Evolutionary conservation across 139 green algal genomes (phyloP).

Genomic region (Chlamydomonas applanata): DNA sequence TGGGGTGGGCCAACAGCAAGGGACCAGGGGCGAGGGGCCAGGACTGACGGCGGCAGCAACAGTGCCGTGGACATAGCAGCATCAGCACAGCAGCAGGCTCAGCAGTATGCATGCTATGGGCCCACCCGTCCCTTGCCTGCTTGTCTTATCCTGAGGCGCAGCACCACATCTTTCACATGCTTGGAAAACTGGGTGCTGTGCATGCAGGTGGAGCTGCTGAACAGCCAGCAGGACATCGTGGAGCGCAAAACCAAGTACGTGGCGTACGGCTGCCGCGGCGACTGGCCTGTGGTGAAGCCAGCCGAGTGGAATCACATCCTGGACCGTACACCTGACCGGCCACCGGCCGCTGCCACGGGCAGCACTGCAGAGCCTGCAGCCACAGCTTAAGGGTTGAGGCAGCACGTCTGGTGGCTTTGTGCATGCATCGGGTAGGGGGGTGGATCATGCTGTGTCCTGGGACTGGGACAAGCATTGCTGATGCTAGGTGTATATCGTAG

Average conservation of each 20-base stretch:
- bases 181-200: no score
- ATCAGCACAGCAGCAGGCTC: not conserved
- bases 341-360: no score
- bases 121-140: no score
- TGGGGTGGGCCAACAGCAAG: not conserved
- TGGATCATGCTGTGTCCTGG: no score
- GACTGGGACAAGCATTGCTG: no score
- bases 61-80: not conserved
- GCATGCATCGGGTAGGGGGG: slow-evolving; percentile 37
- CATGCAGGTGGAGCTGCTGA: not conserved
- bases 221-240: not conserved
- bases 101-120: not conserved
- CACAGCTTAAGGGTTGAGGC: no score
- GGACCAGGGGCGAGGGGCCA: no score
- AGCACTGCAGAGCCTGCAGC: no score
- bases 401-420: slow-evolving; percentile 66
- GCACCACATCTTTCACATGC: no score
- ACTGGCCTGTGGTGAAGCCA: slow-evolving; percentile 7
- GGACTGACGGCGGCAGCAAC: no score
- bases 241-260: slow-evolving; percentile 7
- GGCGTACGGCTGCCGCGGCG: not conserved
- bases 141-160: no score
- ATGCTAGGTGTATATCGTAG: no score
- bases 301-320: slow-evolving; percentile 5
- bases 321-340: not conserved